Conservation (phyloP, 2,329 filamentous ascomycete species). For the Trichoderma sp. region DNA sequence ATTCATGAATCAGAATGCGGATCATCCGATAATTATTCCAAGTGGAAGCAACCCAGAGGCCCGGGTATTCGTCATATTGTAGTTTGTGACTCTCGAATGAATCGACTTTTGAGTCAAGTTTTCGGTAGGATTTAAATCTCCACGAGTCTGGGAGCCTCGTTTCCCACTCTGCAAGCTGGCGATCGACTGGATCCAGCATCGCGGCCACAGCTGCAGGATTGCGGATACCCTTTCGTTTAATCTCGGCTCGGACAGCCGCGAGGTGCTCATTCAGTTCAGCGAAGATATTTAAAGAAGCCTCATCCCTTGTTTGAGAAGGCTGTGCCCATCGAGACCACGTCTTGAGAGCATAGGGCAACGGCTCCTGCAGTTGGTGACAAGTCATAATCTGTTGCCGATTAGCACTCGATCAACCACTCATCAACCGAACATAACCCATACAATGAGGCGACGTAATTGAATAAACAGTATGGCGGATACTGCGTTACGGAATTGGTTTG, state of each 20-base stretch:
- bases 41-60: background rate
- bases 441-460: background rate
- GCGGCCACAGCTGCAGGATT: background rate
- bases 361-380: background rate
- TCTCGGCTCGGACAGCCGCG: background rate
- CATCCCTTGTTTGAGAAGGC: background rate
- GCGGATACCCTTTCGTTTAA: background rate
- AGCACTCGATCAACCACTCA: background rate
- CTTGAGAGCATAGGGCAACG: background rate
- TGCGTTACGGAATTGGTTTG: constrained; percentile 21
- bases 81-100: background rate
- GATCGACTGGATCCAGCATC: background rate
- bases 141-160: background rate
- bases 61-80: background rate
- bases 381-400: background rate
- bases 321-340: background rate
- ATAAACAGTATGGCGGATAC: background rate
- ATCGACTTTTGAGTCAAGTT: background rate
- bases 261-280: background rate
- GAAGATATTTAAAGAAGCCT: background rate
- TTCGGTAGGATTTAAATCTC: background rate
- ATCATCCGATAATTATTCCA: background rate
- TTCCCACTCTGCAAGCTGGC: background rate
- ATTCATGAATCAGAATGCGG: background rate
- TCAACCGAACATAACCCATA: background rate